Base-by-base conservation (phyloP, 2,329 filamentous ascomycete genomes). In the Bretziella fagacearum region DNA sequence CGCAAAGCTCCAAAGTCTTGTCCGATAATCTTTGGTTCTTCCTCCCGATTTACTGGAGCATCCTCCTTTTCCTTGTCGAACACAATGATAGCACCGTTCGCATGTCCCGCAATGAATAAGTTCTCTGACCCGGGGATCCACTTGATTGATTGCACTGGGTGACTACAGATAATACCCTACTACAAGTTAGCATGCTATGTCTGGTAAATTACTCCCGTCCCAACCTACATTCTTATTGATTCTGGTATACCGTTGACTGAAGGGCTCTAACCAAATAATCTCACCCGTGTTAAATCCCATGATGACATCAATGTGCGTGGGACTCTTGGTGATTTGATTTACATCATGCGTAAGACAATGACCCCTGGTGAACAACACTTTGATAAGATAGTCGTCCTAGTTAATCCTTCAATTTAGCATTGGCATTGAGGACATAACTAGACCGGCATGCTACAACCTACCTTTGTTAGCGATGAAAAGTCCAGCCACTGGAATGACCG, bases 41-140 rank as follows among this genome's bases (percentile, higher is more conserved):
- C 72, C 58, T 93, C 85, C 0, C 81, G 71, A 2, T 75, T 69
- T 56, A 94, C 91, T 1, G 77, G 69, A 1, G 79, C 78, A 59
- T 95, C 87, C 53, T 95, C 87, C 59, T 91, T 94, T 58, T 95
- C 87, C 63, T 96, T 98, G 63, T 98, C 91, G 55, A 96, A 98
- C 1, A 96, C 85, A 2, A 98, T 74, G 37, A 98, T 62, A 2
- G 81, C 81, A 1, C 91, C 91, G 57, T 98, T 87, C 69, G 85
- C 83, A 59, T 96, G 87, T 8, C 86, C 81, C 8, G 87, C 87
- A 39, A 98, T 68, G 58, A 98, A 96, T 11, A 94, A 67, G 53
- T 84, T 93, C 58, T 98, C 91, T 5, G 89, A 94, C 23, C 85
- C 84, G 0, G 91, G 91, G 47, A 98, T 77, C 91, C 91, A 98